These are phyloP conservation scores for Flaveria linearis DNA, from an alignment of 129 eudicot species.

Conservation along the genomic window DNA sequence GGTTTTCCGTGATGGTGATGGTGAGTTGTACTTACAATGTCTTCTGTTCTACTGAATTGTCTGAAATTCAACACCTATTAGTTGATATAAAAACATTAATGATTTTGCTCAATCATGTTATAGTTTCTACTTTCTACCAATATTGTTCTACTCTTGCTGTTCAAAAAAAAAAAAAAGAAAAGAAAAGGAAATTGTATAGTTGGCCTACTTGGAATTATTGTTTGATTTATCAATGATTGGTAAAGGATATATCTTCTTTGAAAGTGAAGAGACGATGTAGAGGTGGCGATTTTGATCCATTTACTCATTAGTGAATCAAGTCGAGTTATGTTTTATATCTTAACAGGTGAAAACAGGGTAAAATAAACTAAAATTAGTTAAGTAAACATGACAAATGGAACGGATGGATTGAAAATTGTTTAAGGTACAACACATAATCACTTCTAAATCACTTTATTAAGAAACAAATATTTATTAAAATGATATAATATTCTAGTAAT, in stretches of 20 bases:
- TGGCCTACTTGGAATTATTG: background rate
- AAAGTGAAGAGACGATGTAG: background rate
- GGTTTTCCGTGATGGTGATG: conserved; percentile 84
- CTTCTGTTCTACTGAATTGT: background rate
- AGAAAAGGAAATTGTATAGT: too few species aligned
- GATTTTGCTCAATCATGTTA: background rate
- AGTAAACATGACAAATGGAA: background rate
- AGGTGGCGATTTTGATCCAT: background rate
- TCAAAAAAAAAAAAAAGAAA: too few species aligned
- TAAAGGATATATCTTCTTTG: background rate
- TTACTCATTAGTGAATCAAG: background rate
- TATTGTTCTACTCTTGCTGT: background rate
- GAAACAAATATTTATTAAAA: background rate
- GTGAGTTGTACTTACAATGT: conserved; percentile 41
- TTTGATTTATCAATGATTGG: background rate
- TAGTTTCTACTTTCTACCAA: background rate
- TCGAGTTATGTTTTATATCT: background rate
- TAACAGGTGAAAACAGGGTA: background rate
- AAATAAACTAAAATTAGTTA: background rate
- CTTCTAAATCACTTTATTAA: background rate
- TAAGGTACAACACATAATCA: background rate
- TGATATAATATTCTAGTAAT: background rate
- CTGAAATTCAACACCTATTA: background rate
- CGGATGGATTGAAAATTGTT: background rate
- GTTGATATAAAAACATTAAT: background rate